Conservation (phyloP, 225 moss, liverwort and hornwort species). For the Pseudoscleropodium purum region DNA sequence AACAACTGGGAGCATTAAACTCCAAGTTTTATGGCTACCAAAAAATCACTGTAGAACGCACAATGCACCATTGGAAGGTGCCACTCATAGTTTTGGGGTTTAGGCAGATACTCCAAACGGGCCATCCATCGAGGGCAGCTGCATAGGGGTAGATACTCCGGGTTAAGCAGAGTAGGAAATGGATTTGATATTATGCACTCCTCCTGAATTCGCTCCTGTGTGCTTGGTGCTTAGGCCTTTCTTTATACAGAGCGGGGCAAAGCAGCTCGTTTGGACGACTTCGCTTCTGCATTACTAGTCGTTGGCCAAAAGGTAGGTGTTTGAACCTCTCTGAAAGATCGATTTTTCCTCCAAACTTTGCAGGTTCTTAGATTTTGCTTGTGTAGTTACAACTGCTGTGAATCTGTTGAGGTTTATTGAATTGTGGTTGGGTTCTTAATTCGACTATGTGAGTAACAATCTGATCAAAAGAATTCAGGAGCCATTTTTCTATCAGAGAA, state of each 20-base stretch:
- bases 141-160: not conserved
- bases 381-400: not conserved
- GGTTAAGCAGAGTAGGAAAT: not conserved
- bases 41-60: not conserved
- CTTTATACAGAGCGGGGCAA: constrained; percentile 73
- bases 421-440: not conserved
- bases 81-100: not conserved
- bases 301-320: constrained; percentile 57
- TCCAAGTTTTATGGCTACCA: not conserved
- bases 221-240: constrained; percentile 50
- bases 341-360: not conserved
- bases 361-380: not conserved
- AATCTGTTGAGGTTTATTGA: not conserved
- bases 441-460: not conserved
- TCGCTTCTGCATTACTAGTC: constrained; percentile 69
- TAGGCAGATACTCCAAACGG: not conserved
- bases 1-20: not conserved
- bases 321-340: not conserved
- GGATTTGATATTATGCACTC: not conserved
- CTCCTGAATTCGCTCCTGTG: not conserved
- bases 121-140: not conserved
- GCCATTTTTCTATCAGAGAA: not conserved
- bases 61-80: not conserved
- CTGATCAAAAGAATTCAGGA: not conserved
- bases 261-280: constrained; percentile 89